Base-by-base conservation (phyloP, 2,329 filamentous ascomycete genomes). In the Colletotrichum chrysophilum region DNA sequence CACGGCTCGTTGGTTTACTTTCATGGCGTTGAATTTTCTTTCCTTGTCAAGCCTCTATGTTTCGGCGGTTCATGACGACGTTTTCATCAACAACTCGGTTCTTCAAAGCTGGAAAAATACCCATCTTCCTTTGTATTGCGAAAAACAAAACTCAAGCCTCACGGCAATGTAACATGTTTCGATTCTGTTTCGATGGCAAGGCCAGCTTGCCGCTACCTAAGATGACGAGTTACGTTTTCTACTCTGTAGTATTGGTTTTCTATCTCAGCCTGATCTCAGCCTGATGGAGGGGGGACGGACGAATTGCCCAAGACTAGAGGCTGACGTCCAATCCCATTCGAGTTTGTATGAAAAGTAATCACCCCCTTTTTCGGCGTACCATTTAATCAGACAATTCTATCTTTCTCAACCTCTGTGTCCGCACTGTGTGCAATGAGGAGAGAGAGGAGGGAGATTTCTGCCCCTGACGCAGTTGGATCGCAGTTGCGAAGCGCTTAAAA, bases 1-100 rank as follows among this genome's bases (percentile, higher is more conserved):
- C 83, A 79, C 82, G 83, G 82, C 82, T 83, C 80, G 81, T 79
- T 79, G 76, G 77, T 80, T 78, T 78, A 43, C 38, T 72, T 67
- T 73, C 60, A 52, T 56, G 74, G 76, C 76, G 68, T 78, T 76
- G 56, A 30, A 43, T 55, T 32, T 32, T 30, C 38, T 58, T 66
- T 71, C 30, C 12, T 43, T 30, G 24, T 65, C 30, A 30, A 52
- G 34, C 65, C 38, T 30, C 38, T 26, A 43, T 61, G 60, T 26
- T 16, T 60, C 12, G 26, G 60, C 34, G 67, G n/a, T 71, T 66
- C n/a, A 65, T 66, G 61, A 60, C 28, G 43, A 43, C 9, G 34
- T 18, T 26, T 60, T 66, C 16, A 34, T 60, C 48, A 34, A 61
- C 12, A 28, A 24, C 30, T 36, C 38, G 34, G 30, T 73, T 61